A percentile compares a stretch with the other conserved stretches of the same genome.
phyloP scores from a whole-genome alignment of 768 basidiomycete species.

The Tricholoma matsutake region DNA sequence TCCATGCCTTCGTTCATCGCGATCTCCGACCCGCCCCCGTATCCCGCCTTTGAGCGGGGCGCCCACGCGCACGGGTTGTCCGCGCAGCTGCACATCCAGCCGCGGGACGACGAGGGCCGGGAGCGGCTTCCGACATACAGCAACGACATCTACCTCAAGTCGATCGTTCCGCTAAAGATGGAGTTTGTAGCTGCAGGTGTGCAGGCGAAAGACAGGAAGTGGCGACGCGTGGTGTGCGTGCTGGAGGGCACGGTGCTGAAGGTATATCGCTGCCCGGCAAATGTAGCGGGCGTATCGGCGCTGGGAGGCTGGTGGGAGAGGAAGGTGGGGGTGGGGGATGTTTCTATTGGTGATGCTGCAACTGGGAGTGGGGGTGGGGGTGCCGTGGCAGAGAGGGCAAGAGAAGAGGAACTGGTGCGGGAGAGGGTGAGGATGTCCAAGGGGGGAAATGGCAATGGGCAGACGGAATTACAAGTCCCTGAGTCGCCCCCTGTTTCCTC shows the following conservation, averaged over 20 bases:
- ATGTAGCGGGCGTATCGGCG: constrained; percentile 45
- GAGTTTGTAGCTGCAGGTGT: constrained; percentile 86
- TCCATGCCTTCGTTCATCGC: constrained; percentile 71
- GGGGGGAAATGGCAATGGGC: constrained; percentile 16
- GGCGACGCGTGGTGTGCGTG: constrained; percentile 85
- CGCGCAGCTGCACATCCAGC: constrained; percentile 31
- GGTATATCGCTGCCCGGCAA: constrained; percentile 56
- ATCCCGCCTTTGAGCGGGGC: constrained; percentile 40
- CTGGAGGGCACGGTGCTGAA: constrained; percentile 89
- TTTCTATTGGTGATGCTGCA: constrained; percentile 7
- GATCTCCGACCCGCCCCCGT: constrained; percentile 63
- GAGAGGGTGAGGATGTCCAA: constrained; percentile 9
- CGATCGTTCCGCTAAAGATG: constrained; percentile 86
- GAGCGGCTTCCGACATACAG: constrained; percentile 81
- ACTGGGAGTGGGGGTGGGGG: constrained; percentile 25
- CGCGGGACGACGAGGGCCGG: constrained; percentile 77
- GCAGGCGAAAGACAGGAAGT: constrained; percentile 87
- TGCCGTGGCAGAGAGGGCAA: constrained; percentile 17
- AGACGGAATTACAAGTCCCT: constrained; percentile 6
- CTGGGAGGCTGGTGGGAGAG: constrained; percentile 80
- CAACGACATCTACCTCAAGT: constrained; percentile 78
- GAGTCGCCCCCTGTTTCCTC: constrained; percentile 10
- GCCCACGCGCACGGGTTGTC: constrained; percentile 18
- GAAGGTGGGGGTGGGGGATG: constrained; percentile 70
- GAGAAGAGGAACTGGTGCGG: constrained; percentile 7